Evolutionary conservation across 2,329 filamentous ascomycete species (phyloP).

Genomic region (Bipolaris victoriae): DNA sequence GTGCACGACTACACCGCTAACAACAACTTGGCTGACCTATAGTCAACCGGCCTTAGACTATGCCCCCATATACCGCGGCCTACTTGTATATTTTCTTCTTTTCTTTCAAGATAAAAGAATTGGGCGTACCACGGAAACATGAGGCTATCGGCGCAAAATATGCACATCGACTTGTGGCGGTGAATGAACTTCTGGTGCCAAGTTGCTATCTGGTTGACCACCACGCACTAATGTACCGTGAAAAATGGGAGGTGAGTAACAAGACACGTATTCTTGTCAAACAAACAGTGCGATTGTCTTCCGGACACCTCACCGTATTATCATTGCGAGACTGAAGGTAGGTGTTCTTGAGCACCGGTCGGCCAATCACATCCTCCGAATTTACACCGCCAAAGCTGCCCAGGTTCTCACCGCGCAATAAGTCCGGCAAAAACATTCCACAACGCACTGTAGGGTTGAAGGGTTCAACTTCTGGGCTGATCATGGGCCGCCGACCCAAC

Average conservation of each 20-base stretch:
- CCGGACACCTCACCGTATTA: neutral
- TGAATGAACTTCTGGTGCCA: neutral
- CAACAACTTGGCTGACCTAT: neutral
- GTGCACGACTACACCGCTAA: neutral
- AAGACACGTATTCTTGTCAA: neutral
- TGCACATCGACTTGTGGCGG: too few relatives aligned
- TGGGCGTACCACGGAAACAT: neutral
- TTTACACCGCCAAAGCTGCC: constrained; percentile 6
- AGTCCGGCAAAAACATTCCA: constrained; percentile 18
- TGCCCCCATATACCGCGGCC: neutral
- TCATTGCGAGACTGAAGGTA: neutral
- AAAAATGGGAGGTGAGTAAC: neutral
- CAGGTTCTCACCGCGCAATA: constrained; percentile 17
- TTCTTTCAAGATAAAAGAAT: neutral
- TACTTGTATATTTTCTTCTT: neutral
- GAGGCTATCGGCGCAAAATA: neutral
- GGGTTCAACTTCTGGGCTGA: constrained; percentile 15
- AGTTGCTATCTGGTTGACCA: neutral
- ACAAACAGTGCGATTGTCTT: neutral
- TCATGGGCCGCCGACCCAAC: constrained; percentile 84
- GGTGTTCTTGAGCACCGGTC: neutral
- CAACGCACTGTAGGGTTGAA: constrained; percentile 12
- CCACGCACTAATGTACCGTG: neutral
- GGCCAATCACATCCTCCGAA: neutral
- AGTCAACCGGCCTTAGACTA: neutral